phyloP scores from a whole-genome alignment of 495 filamentous ascomycete genomes.

The Penicillium simplicissimum region DNA sequence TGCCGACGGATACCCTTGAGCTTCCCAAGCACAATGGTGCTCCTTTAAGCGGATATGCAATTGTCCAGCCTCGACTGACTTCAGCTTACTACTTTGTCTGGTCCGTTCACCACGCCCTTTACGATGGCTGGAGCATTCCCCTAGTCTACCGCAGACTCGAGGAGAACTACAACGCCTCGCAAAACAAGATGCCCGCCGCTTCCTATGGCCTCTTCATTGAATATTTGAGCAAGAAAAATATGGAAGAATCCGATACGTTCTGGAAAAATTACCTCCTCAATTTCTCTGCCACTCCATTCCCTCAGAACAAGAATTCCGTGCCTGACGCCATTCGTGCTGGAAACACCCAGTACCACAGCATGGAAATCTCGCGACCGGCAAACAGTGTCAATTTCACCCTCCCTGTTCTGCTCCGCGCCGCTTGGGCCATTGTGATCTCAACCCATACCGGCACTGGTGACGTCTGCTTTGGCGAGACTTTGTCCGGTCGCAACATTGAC shows the following conservation, averaged over 20 bases:
- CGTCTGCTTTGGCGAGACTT: constrained; percentile 56
- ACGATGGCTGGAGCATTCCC: constrained; percentile 69
- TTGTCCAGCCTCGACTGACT: constrained; percentile 38
- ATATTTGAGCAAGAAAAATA: constrained; percentile 38
- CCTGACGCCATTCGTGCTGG: constrained; percentile 31
- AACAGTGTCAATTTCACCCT: constrained; percentile 41
- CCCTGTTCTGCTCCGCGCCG: constrained; percentile 53
- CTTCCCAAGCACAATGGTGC: constrained; percentile 55
- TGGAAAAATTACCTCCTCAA: constrained; percentile 44
- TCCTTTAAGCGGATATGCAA: constrained; percentile 55
- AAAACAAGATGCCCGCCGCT: constrained; percentile 15
- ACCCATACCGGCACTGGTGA: constrained; percentile 47
- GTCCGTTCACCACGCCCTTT: constrained; percentile 69
- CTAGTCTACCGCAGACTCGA: constrained; percentile 59
- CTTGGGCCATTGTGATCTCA: constrained; percentile 54
- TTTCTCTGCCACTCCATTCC: constrained; percentile 32
- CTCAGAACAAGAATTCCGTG: constrained; percentile 31
- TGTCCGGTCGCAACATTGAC: constrained; percentile 55
- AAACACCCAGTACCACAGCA: constrained; percentile 32
- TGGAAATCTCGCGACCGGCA: constrained; percentile 23
- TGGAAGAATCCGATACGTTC: constrained; percentile 40
- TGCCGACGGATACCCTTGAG: constrained; percentile 44
- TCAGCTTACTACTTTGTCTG: constrained; percentile 54
- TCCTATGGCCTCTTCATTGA: constrained; percentile 47
- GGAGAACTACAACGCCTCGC: constrained; percentile 36